Evolutionary conservation across 2,329 filamentous ascomycete species (phyloP), one percentile per base, ranked within the genome.

Genomic region (Xylaria sp.): DNA sequence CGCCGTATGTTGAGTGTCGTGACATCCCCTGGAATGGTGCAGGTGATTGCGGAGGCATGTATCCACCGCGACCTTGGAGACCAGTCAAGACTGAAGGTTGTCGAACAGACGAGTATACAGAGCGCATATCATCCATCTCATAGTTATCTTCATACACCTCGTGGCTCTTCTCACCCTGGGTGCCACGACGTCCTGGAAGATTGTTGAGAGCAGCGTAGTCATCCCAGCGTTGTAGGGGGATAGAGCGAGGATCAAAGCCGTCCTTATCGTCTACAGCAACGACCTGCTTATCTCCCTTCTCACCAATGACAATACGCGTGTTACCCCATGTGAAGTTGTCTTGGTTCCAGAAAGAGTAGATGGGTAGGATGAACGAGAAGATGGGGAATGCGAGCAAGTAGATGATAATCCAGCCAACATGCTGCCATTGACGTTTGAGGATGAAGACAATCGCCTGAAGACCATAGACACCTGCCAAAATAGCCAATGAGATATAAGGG

Each of bases 321-420:
- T 96, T 98, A 87, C 96, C 96, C 96, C 96, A 99, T 1, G 91
- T 91, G 86, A 99, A 99, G 83, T 99, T 95, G 82, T 99, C 96
- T 81, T 98, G 94, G 82, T 98, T 97, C 96, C 96, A 99, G 91
- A 99, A 99, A 0, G 95, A 97, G 84, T 98, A 99, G 72, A 99
- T 84, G 0, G 96, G 96, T 13, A 99, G 88, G 72, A 97, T 79
- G 76, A 99, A 93, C 3, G 92, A 96, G 84, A 95, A 98, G 75
- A 99, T 92, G 0, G 96, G 96, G 84, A 92, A 98, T 2, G 96
- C 96, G n/a, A 97, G 75, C 71, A 99, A 87, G 83, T 99, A 99
- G 79, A 99, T 98, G 74, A 99, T 91, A 94, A 99, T 98, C 96
- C 96, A 99, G 74, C 96, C 96, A 70, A 99, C 89, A 79, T 98